Conservation (phyloP, 2,329 filamentous ascomycete species). For the Orbilia brochopaga region DNA sequence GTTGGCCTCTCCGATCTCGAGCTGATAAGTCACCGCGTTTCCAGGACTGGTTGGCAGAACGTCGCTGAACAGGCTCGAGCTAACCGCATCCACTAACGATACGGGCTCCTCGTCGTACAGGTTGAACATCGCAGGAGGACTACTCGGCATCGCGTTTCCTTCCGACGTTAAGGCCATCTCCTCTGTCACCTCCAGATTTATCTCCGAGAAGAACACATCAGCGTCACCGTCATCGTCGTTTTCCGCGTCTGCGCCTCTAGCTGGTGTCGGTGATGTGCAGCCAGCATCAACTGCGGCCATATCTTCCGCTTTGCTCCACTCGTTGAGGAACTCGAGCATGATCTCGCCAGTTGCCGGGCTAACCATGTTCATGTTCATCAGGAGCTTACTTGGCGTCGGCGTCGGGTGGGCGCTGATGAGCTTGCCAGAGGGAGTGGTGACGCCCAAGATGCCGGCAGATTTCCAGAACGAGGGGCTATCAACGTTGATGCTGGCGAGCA, state of each 20-base stretch:
- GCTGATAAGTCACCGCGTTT: slow-evolving; percentile 27
- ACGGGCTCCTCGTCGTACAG: slow-evolving; percentile 56
- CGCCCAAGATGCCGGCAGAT: slow-evolving; percentile 33
- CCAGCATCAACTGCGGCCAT: slow-evolving; percentile 53
- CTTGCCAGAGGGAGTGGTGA: slow-evolving; percentile 44
- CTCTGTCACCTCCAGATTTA: slow-evolving; percentile 53
- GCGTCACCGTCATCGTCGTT: slow-evolving; percentile 57
- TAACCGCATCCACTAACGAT: slow-evolving; percentile 38
- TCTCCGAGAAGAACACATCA: slow-evolving; percentile 65
- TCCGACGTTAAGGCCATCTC: slow-evolving; percentile 48
- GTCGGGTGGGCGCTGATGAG: slow-evolving; percentile 40
- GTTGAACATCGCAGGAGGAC: slow-evolving; percentile 59
- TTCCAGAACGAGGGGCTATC: slow-evolving; percentile 49
- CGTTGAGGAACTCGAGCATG: slow-evolving; percentile 44
- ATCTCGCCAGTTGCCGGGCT: slow-evolving; percentile 47
- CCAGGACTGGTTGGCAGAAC: slow-evolving; percentile 42
- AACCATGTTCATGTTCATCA: slow-evolving; percentile 29
- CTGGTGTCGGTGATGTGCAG: slow-evolving; percentile 54
- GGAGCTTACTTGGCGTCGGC: slow-evolving; percentile 40
- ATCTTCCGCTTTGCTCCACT: slow-evolving; percentile 51
- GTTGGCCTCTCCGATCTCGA: slow-evolving; percentile 18
- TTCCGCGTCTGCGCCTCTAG: slow-evolving; percentile 56
- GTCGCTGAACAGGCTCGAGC: slow-evolving; percentile 46
- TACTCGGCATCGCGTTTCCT: slow-evolving; percentile 60
- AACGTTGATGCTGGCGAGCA: slow-evolving; percentile 48